A percentile compares a stretch with the other conserved stretches of the same genome.
Evolutionary conservation across 352 stramenopile species (phyloP).

Genomic region (Phytopythium kandeliae): DNA sequence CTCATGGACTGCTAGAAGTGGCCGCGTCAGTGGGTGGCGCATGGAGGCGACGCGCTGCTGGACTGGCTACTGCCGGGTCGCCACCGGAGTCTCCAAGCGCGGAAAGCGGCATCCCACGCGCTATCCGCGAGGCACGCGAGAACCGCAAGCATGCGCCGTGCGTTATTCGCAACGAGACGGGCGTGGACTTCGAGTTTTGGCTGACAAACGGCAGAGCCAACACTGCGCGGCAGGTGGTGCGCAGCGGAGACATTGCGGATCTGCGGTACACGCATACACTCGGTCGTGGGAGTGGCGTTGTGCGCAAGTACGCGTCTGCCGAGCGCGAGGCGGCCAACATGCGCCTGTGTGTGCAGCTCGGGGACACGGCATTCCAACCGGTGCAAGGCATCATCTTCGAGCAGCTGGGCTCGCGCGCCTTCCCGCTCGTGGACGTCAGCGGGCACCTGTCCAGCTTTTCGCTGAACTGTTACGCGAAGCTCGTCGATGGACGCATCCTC

Average conservation of each 20-base stretch:
- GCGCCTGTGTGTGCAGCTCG: conserved; percentile 56
- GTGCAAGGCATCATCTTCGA: conserved; percentile 83
- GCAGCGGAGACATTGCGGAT: conserved; percentile 40
- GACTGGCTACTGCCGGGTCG: conserved; percentile 5
- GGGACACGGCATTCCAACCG: conserved; percentile 53
- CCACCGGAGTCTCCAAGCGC: conserved; percentile 10
- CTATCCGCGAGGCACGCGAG: conserved; percentile 18
- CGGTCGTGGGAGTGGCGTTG: conserved; percentile 55
- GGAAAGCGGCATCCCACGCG: background rate
- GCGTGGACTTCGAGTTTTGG: conserved; percentile 63
- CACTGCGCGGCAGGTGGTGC: conserved; percentile 28
- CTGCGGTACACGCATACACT: conserved; percentile 61
- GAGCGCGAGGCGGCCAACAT: conserved; percentile 50
- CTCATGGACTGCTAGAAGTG: conserved; percentile 72
- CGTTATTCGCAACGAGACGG: conserved; percentile 76
- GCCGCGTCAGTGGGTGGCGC: conserved; percentile 68
- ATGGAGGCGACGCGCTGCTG: conserved; percentile 40
- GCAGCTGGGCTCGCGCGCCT: conserved; percentile 58
- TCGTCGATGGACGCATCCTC: conserved; percentile 76
- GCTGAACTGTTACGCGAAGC: conserved; percentile 55
- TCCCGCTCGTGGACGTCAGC: conserved; percentile 48
- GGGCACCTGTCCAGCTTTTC: conserved; percentile 48
- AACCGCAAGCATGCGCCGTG: conserved; percentile 55
- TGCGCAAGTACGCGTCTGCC: conserved; percentile 59
- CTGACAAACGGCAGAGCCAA: conserved; percentile 42